Conservation (phyloP, 306 rosid genomes). For the Cucumis melo region DNA sequence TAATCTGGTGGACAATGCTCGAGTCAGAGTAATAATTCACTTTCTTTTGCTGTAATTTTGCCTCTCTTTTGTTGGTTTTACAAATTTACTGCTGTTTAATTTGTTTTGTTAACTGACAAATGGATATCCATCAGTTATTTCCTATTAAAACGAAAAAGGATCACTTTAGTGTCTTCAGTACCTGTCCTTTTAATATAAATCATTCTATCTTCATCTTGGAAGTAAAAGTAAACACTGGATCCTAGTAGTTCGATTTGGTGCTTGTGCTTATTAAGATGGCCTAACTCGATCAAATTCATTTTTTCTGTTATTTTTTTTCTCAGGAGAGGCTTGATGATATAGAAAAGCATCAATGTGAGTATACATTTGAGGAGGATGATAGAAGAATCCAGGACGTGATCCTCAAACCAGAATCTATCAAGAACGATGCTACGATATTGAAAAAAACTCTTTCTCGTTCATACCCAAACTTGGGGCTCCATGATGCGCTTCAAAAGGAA, state of each 20-base stretch:
- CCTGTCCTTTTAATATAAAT: not conserved
- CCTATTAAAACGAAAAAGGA: not conserved
- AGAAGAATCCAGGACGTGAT: slow-evolving; percentile 68
- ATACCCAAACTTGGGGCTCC: slow-evolving; percentile 71
- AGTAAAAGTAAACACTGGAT: not conserved
- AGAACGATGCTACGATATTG: slow-evolving; percentile 48
- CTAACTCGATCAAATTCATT: not conserved
- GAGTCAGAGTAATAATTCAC: slow-evolving; percentile 70
- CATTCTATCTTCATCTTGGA: not conserved
- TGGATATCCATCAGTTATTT: not conserved
- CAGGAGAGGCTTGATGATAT: slow-evolving; percentile 91
- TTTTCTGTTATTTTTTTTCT: not conserved
- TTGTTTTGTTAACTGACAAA: not conserved
- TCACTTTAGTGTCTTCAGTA: no score
- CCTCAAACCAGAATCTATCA: slow-evolving; percentile 66
- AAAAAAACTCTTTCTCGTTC: slow-evolving; percentile 89
- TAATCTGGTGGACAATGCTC: slow-evolving; percentile 86
- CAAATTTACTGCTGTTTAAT: not conserved
- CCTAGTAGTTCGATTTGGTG: not conserved
- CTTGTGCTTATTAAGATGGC: not conserved
- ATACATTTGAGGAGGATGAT: slow-evolving; percentile 93
- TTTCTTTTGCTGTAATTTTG: slow-evolving; percentile 3
- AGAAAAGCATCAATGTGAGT: slow-evolving; percentile 81
- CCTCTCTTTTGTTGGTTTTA: not conserved
- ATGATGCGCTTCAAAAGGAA: slow-evolving; percentile 69